Percentiles rank a stretch among this genome's conserved stretches.
Evolutionary conservation across 2,329 filamentous ascomycete species (phyloP).

Genomic region (Talaromyces sp.): DNA sequence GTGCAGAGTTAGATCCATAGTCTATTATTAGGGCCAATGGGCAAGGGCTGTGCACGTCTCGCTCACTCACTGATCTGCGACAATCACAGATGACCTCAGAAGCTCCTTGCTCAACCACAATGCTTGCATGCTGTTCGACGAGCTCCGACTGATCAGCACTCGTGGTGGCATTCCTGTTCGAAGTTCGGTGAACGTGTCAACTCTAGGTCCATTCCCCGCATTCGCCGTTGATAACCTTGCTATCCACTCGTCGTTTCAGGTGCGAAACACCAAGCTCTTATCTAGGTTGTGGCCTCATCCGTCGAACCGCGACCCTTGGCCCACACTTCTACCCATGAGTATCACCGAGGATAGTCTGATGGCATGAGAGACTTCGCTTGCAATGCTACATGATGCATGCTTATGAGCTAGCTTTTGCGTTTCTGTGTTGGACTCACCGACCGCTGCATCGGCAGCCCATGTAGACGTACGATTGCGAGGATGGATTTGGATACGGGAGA

Average conservation of each 20-base stretch:
- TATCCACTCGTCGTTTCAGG: slow-evolving; percentile 5
- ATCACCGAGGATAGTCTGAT: slow-evolving; percentile 15
- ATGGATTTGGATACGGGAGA: slow-evolving; percentile 16
- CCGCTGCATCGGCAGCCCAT: slow-evolving; percentile 13
- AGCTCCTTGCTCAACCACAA: neutral
- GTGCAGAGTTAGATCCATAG: neutral
- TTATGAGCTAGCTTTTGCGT: slow-evolving; percentile 11
- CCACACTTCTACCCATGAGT: neutral
- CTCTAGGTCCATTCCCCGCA: neutral
- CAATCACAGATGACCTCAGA: neutral
- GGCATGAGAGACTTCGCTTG: neutral
- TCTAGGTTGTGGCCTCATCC: neutral
- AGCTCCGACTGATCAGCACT: neutral
- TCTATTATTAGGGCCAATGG: slow-evolving; percentile 6
- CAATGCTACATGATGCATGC: slow-evolving; percentile 17
- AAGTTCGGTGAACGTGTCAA: neutral
- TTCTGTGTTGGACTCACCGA: slow-evolving; percentile 12
- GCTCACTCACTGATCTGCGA: neutral
- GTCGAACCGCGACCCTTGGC: neutral
- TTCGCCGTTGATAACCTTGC: neutral
- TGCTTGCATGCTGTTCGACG: neutral
- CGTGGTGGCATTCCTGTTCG: neutral
- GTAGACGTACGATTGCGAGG: slow-evolving; percentile 15
- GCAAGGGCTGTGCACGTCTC: neutral
- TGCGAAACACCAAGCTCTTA: neutral